phyloP scores from a whole-genome alignment of 1,284 basidiomycete genomes.

The Pseudozyma thailandica region DNA sequence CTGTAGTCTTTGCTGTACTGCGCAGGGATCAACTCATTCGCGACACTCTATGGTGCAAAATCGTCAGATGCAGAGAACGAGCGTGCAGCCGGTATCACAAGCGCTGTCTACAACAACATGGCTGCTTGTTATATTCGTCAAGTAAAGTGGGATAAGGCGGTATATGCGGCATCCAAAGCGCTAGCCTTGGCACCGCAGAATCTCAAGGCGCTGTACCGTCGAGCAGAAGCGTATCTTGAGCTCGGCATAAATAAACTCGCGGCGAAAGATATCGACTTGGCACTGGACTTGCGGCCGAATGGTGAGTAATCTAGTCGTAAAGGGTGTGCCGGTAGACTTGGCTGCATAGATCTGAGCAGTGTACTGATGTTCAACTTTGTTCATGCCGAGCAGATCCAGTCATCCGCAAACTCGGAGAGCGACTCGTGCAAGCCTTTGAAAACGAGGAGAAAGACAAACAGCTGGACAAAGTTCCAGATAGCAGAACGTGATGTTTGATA shows the following conservation, averaged over 20 bases:
- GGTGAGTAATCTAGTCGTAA: conserved; percentile 10
- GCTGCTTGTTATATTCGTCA: conserved; percentile 47
- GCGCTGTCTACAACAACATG: conserved; percentile 49
- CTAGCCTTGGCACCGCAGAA: conserved; percentile 33
- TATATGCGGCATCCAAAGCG: conserved; percentile 39
- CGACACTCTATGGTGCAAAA: conserved; percentile 36
- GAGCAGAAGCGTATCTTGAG: conserved; percentile 41
- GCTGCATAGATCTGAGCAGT: too few species aligned
- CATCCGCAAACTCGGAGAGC: conserved; percentile 41
- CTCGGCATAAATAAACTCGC: conserved; percentile 32
- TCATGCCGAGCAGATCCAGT: conserved; percentile 18
- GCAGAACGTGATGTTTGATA: not conserved
- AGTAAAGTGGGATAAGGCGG: conserved; percentile 39
- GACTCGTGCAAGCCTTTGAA: conserved; percentile 32
- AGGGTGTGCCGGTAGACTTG: not conserved
- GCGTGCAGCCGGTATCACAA: conserved; percentile 31
- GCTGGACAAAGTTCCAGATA: conserved; percentile 1
- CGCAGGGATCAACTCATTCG: conserved; percentile 53
- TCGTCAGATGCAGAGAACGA: conserved; percentile 39
- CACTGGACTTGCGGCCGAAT: conserved; percentile 37
- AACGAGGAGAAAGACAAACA: conserved; percentile 11
- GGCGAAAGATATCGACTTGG: conserved; percentile 42
- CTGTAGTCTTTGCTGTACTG: conserved; percentile 42
- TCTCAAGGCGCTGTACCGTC: conserved; percentile 50
- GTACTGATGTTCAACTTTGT: not conserved